These are phyloP conservation scores for Fusarium pseudonygamai DNA, from an alignment of 2,329 filamentous ascomycete species.

Conservation along the genomic window DNA sequence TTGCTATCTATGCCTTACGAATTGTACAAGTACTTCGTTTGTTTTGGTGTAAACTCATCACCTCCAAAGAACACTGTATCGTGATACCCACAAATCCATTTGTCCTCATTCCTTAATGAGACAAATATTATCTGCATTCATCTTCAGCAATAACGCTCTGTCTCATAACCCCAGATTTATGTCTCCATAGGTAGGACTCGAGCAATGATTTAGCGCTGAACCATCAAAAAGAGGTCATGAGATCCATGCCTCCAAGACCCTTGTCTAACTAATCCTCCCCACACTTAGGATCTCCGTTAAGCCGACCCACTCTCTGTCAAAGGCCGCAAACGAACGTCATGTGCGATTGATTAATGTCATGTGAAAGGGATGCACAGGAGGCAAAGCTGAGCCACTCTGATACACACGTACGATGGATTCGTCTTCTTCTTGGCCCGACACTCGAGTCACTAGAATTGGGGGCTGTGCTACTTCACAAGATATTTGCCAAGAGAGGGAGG, in stretches of 20 bases:
- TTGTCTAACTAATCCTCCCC: slow-evolving; percentile 14
- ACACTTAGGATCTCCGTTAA: slow-evolving; percentile 14
- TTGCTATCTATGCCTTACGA: not conserved
- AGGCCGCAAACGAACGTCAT: slow-evolving; percentile 31
- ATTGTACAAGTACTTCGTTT: not conserved
- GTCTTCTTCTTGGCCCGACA: slow-evolving; percentile 2
- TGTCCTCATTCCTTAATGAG: not conserved
- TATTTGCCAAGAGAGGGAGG: slow-evolving; percentile 9
- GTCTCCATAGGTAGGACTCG: slow-evolving; percentile 10
- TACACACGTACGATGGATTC: slow-evolving; percentile 16
- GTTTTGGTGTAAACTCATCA: not conserved
- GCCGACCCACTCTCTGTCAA: slow-evolving; percentile 24
- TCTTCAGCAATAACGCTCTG: not conserved
- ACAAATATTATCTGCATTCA: not conserved
- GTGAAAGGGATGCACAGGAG: slow-evolving; percentile 29
- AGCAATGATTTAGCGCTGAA: slow-evolving; percentile 1
- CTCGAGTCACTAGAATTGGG: slow-evolving; percentile 4
- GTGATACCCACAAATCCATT: not conserved
- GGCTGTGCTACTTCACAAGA: slow-evolving; percentile 22
- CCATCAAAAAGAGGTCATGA: slow-evolving; percentile 14
- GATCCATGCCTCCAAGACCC: slow-evolving; percentile 10
- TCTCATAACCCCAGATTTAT: slow-evolving; percentile 17
- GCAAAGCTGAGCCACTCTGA: slow-evolving; percentile 29
- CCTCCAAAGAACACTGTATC: not conserved
- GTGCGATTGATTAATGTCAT: slow-evolving; percentile 36